Conservation (phyloP, 768 basidiomycete species). For the Tricholoma bakamatsutake region DNA sequence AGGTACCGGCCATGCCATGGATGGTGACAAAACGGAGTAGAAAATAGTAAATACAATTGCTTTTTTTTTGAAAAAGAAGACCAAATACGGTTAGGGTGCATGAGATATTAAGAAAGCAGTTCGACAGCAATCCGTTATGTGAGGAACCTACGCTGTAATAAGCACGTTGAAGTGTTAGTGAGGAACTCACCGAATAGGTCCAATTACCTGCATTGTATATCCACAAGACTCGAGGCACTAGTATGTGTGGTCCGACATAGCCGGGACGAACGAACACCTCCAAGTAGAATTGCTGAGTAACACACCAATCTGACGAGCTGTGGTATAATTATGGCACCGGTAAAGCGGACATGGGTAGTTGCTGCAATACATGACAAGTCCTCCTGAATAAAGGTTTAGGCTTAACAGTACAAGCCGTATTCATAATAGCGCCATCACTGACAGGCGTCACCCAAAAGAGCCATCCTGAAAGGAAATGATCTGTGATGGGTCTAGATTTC, state of each 20-base stretch:
- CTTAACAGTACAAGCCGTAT: neutral
- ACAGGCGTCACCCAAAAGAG: neutral
- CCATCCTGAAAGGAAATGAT: neutral
- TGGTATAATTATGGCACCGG: neutral
- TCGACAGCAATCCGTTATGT: neutral
- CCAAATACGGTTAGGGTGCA: neutral
- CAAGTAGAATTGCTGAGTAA: neutral
- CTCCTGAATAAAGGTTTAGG: neutral
- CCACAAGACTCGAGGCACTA: neutral
- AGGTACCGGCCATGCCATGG: neutral
- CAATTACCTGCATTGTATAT: too few relatives aligned
- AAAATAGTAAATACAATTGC: too few relatives aligned
- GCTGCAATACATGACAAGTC: neutral
- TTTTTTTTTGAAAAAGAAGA: too few relatives aligned
- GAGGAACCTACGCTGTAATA: neutral
- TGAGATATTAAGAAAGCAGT: neutral
- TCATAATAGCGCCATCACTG: neutral
- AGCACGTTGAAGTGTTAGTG: neutral
- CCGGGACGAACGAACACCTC: neutral
- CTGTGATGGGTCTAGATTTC: neutral
- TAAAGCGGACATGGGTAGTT: neutral
- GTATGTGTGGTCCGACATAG: neutral
- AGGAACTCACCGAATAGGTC: neutral
- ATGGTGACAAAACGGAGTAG: too few relatives aligned
- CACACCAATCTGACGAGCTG: neutral